Evolutionary conservation across 1,284 basidiomycete genomes (phyloP).

Genomic region (Inonotus hispidus): DNA sequence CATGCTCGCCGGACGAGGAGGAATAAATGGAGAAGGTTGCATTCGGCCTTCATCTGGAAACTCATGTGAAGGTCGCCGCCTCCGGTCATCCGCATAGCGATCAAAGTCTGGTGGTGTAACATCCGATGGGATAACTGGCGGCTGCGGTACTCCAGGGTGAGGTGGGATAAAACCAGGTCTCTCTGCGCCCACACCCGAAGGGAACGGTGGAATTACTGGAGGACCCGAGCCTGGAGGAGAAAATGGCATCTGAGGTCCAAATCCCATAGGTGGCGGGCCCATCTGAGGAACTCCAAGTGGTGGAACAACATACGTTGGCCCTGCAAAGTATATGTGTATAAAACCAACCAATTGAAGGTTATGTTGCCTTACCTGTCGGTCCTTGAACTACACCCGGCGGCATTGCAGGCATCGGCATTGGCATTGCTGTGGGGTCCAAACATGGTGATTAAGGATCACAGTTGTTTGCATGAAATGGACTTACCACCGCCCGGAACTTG

Average conservation of each 20-base stretch:
- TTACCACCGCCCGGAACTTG: conserved; percentile 26
- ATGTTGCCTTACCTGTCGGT: not conserved
- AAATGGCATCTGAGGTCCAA: not conserved
- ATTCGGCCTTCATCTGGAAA: not conserved
- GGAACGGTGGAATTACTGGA: conserved; percentile 13
- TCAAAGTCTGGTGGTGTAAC: not conserved
- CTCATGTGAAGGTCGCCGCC: not conserved
- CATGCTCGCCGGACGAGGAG: conserved; percentile 4
- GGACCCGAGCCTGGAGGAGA: not conserved
- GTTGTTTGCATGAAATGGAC: not conserved
- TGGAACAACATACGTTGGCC: conserved; percentile 16
- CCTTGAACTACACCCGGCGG: conserved; percentile 9
- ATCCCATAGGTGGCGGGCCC: not conserved
- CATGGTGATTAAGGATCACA: not conserved
- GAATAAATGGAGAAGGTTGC: conserved; percentile 12
- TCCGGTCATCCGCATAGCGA: no score
- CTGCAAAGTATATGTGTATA: not conserved
- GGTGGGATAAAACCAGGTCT: conserved; percentile 9
- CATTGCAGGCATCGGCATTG: not conserved
- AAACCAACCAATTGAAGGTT: not conserved
- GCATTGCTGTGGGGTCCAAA: not conserved
- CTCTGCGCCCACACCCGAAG: not conserved
- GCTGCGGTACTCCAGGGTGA: not conserved
- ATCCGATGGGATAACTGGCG: conserved; percentile 3
- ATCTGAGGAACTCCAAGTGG: conserved; percentile 6